phyloP scores from a whole-genome alignment of 305 asterid species.

The Nicotiana rustica region DNA sequence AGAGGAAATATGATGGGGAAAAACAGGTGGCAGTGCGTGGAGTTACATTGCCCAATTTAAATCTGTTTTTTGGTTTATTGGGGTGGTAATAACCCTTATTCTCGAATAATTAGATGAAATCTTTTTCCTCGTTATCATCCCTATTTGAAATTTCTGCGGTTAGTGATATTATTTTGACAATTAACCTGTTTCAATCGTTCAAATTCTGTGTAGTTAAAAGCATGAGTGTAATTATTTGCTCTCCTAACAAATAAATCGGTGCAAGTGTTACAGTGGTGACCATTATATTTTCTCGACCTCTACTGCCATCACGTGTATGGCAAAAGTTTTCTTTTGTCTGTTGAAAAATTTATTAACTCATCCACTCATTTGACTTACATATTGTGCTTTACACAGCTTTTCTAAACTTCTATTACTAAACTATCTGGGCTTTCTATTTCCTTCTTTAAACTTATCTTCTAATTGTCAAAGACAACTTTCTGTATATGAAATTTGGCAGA shows the following conservation, averaged over 20 bases:
- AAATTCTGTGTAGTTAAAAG: background rate
- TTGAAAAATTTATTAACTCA: background rate
- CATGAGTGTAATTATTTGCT: background rate
- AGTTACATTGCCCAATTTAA: background rate
- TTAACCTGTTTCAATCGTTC: background rate
- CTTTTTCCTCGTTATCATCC: background rate
- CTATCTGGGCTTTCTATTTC: background rate
- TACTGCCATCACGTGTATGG: background rate
- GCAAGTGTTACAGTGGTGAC: background rate
- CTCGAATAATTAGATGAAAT: background rate
- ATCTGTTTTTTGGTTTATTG: background rate
- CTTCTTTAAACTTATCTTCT: background rate
- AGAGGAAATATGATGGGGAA: background rate
- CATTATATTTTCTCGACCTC: background rate
- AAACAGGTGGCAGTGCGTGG: background rate
- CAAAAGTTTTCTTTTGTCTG: background rate
- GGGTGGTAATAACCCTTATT: conserved; percentile 2
- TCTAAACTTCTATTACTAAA: background rate
- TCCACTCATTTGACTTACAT: conserved; percentile 20
- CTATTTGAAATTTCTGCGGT: conserved; percentile 9
- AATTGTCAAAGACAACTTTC: conserved; percentile 11
- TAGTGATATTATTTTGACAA: conserved; percentile 13
- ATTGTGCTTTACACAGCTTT: conserved; percentile 4
- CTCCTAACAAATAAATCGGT: background rate
- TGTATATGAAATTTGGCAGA: background rate